These are phyloP conservation scores for Acanthamoeba royreba DNA, from an alignment of 208 protist genomes.

Conservation along the genomic window DNA sequence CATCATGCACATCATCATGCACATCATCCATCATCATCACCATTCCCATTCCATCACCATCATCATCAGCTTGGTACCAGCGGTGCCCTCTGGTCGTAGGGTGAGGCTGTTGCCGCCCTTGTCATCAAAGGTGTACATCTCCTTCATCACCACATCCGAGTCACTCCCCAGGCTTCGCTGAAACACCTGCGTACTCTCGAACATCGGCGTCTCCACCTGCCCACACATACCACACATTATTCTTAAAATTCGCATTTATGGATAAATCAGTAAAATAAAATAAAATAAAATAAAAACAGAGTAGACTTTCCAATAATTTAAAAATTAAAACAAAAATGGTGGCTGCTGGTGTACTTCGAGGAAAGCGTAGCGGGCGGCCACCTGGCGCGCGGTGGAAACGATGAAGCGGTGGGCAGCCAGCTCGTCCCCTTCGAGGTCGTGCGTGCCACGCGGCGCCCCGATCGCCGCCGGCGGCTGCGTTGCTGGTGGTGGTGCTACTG, in stretches of 20 bases:
- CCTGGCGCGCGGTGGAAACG: not conserved
- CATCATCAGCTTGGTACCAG: not conserved
- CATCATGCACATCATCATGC: no score
- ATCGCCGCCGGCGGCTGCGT: no score
- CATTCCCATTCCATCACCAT: not conserved
- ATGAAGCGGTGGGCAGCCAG: conserved; percentile 27
- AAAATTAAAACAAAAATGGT: not conserved
- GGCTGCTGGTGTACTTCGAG: not conserved
- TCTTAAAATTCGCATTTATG: not conserved
- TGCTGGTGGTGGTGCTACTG: no score
- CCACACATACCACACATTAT: not conserved
- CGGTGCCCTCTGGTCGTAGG: conserved; percentile 69
- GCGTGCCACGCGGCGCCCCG: conserved; percentile 36
- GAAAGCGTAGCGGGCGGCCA: conserved; percentile 33
- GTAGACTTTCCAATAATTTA: not conserved
- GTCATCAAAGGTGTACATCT: conserved; percentile 70
- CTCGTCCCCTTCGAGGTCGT: conserved; percentile 48
- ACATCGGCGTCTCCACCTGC: conserved; percentile 66
- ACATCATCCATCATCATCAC: no score
- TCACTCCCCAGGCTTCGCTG: conserved; percentile 52
- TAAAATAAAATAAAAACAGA: not conserved
- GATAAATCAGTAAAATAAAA: not conserved
- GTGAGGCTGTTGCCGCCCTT: conserved; percentile 41
- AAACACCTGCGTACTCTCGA: conserved; percentile 63
- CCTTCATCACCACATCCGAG: conserved; percentile 71